These are phyloP conservation scores for Musa troglodytarum DNA, from an alignment of 176 grass and related monocot species.

Conservation along the genomic window DNA sequence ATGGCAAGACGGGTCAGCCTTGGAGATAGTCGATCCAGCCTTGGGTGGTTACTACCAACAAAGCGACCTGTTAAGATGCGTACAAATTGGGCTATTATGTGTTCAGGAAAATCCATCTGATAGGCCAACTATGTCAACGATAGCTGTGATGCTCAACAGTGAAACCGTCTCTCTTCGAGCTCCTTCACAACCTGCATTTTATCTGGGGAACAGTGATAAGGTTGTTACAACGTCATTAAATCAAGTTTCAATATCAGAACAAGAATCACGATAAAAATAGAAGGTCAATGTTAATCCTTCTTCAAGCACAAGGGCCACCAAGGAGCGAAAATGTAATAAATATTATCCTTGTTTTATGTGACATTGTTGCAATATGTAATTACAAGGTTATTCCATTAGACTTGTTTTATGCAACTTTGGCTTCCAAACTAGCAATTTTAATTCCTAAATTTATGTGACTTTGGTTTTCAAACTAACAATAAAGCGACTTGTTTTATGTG, in stretches of 20 bases:
- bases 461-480: too few species aligned
- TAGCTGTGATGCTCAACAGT: background rate
- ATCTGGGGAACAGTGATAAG: background rate
- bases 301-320: too few species aligned
- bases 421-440: too few species aligned
- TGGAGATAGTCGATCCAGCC: background rate
- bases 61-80: background rate
- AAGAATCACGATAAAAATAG: background rate
- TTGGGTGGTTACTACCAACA: background rate
- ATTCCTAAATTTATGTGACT: too few species aligned
- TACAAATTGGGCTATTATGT: constrained; percentile 1
- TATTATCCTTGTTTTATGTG: too few species aligned
- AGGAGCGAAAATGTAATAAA: too few species aligned
- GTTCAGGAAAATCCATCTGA: constrained; percentile 7
- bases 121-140: background rate
- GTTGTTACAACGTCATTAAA: background rate
- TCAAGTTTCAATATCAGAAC: background rate
- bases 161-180: background rate
- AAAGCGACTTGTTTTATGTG: too few species aligned
- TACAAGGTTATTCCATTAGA: too few species aligned
- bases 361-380: too few species aligned
- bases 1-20: background rate
- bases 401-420: too few species aligned
- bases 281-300: too few species aligned
- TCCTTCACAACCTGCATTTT: constrained; percentile 7